A percentile compares a stretch with the other conserved stretches of the same genome.
Evolutionary conservation across 768 basidiomycete species (phyloP).

Genomic region (Leucosporidium yakuticum): DNA sequence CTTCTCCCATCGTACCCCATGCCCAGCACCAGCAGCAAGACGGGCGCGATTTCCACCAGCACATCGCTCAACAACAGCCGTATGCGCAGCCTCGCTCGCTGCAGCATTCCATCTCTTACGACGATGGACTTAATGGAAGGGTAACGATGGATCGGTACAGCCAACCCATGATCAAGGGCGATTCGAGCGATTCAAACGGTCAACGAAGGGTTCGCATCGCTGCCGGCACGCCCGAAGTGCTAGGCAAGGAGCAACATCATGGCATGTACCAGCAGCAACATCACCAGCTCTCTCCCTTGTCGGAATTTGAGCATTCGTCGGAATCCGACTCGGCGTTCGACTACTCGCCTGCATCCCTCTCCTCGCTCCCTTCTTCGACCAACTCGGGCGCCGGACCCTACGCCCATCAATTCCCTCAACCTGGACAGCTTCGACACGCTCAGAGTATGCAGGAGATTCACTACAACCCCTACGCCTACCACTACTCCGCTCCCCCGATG

Average conservation of each 20-base stretch:
- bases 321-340: conserved; percentile 22
- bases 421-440: conserved; percentile 2
- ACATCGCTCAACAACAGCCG: conserved; percentile 1
- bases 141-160: not conserved
- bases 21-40: not conserved
- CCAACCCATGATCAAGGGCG: conserved; percentile 7
- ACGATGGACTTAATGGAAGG: conserved; percentile 16
- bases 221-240: conserved; percentile 17
- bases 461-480: conserved; percentile 12
- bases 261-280: conserved; percentile 8
- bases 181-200: conserved; percentile 3
- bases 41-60: not conserved
- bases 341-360: conserved; percentile 26
- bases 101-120: conserved; percentile 25
- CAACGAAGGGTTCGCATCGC: conserved; percentile 24
- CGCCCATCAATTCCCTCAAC: conserved; percentile 1
- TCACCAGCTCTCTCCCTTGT: conserved; percentile 23
- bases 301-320: conserved; percentile 15
- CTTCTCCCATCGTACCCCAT: not conserved
- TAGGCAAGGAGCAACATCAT: conserved; percentile 11
- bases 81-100: conserved; percentile 1
- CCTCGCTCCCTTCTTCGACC: conserved; percentile 29
- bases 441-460: conserved; percentile 14
- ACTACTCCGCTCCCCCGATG: not conserved
- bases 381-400: conserved; percentile 22